phyloP scores from a whole-genome alignment of 768 basidiomycete genomes.

The Auriculariales sp. region DNA sequence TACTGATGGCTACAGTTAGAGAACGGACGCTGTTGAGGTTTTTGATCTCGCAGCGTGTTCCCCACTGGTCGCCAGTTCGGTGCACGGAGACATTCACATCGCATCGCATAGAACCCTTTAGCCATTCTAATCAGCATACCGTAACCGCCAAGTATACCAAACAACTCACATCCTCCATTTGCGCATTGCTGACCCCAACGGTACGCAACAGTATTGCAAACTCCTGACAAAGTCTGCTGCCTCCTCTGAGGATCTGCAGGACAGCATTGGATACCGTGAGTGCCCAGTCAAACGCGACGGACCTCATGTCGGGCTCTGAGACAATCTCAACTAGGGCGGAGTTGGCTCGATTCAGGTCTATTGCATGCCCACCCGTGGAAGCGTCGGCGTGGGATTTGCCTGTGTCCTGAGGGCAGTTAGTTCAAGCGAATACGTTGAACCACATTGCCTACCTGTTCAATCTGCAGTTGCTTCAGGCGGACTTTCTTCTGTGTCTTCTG shows the following conservation, averaged over 20 bases:
- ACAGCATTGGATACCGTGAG: not conserved
- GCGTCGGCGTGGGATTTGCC: constrained; percentile 63
- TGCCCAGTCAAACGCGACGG: too few species aligned
- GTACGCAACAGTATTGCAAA: constrained; percentile 69
- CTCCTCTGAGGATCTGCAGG: constrained; percentile 62
- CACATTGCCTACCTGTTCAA: constrained; percentile 69
- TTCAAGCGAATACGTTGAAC: not conserved
- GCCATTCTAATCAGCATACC: not conserved
- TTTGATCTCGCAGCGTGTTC: constrained; percentile 88
- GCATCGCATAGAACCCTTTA: constrained; percentile 81
- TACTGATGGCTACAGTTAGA: constrained; percentile 75
- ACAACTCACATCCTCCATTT: constrained; percentile 78
- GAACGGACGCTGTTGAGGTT: constrained; percentile 87
- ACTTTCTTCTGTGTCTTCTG: constrained; percentile 30
- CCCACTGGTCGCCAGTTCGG: constrained; percentile 31
- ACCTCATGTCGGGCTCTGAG: constrained; percentile 82
- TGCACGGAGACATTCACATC: constrained; percentile 94
- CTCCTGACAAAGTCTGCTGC: constrained; percentile 75
- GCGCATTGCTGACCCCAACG: constrained; percentile 81
- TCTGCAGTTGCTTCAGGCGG: constrained; percentile 86
- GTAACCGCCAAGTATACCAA: not conserved
- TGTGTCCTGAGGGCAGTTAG: constrained; percentile 50
- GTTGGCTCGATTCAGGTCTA: constrained; percentile 88
- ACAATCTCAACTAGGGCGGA: constrained; percentile 90
- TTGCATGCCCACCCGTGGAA: constrained; percentile 34